A percentile compares a stretch with the other conserved stretches of the same genome.
Evolutionary conservation across 2,329 filamentous ascomycete species (phyloP).

Genomic region (Calonectria montana): DNA sequence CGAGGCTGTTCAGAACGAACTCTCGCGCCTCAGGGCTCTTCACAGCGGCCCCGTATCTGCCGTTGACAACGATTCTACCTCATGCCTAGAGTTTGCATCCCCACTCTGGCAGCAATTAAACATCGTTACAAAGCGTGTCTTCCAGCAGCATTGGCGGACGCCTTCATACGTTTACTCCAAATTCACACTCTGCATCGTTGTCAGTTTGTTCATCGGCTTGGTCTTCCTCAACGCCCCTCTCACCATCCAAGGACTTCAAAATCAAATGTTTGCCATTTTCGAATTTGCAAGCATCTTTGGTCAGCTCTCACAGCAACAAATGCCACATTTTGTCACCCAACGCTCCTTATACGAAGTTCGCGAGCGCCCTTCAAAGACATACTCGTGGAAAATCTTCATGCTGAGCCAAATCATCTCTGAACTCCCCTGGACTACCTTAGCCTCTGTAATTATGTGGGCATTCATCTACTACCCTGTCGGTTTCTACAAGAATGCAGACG

Average conservation of each 20-base stretch:
- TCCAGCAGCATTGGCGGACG: slow-evolving; percentile 91
- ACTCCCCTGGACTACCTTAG: slow-evolving; percentile 83
- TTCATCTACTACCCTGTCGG: slow-evolving; percentile 88
- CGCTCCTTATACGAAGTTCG: slow-evolving; percentile 85
- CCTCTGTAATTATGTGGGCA: slow-evolving; percentile 78
- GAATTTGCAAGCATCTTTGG: slow-evolving; percentile 82
- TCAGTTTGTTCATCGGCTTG: slow-evolving; percentile 17
- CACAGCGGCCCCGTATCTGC: fast-evolving
- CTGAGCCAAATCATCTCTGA: slow-evolving; percentile 86
- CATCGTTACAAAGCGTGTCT: slow-evolving; percentile 75
- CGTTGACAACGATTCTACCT: neutral
- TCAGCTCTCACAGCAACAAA: slow-evolving; percentile 75
- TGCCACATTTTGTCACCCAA: slow-evolving; percentile 87
- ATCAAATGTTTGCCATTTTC: slow-evolving; percentile 87
- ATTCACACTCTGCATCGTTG: slow-evolving; percentile 64
- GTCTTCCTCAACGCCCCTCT: slow-evolving; percentile 10
- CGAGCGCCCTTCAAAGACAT: slow-evolving; percentile 84
- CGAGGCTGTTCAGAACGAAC: slow-evolving; percentile 63
- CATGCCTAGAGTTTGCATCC: slow-evolving; percentile 46
- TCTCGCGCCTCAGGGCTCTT: slow-evolving; percentile 63
- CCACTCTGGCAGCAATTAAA: slow-evolving; percentile 75
- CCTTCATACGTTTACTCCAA: slow-evolving; percentile 92
- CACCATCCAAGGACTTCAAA: slow-evolving; percentile 67
- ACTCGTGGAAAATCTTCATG: slow-evolving; percentile 87
- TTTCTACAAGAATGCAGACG: slow-evolving; percentile 74